Evolutionary conservation across 129 eudicot species (phyloP).

Genomic region (Flaveria linearis): DNA sequence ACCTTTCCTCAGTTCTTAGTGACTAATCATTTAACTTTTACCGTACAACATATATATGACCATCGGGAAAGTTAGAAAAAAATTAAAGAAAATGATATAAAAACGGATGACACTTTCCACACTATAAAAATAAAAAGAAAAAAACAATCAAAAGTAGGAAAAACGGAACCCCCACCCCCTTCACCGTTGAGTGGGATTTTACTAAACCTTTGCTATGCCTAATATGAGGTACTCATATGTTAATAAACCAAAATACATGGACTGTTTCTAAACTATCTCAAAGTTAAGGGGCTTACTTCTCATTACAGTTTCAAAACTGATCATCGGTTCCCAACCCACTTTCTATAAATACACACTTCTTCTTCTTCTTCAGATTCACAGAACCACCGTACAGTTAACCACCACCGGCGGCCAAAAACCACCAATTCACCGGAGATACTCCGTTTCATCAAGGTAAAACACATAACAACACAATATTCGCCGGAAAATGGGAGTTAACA

Average conservation of each 20-base stretch:
- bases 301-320: slow-evolving; percentile 1
- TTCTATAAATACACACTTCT: slow-evolving; percentile 27
- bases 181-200: too few relatives aligned
- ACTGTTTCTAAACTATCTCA: not conserved
- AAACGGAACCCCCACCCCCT: too few relatives aligned
- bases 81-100: too few relatives aligned
- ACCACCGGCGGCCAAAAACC: not conserved
- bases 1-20: too few relatives aligned
- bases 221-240: not conserved
- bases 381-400: slow-evolving; percentile 8
- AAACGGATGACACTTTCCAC: too few relatives aligned
- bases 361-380: slow-evolving; percentile 6
- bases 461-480: not conserved
- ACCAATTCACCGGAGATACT: slow-evolving; percentile 25
- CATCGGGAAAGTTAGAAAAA: too few relatives aligned
- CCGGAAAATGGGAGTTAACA: slow-evolving; percentile 42
- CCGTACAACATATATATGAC: too few relatives aligned
- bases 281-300: not conserved
- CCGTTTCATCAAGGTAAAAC: not conserved
- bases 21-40: too few relatives aligned
- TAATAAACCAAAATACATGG: not conserved
- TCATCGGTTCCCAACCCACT: slow-evolving; percentile 6
- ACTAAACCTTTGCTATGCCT: too few relatives aligned
- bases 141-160: too few relatives aligned
- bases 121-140: too few relatives aligned